phyloP scores from a whole-genome alignment of 306 rosid genomes.

The cucumber (Cucumis sativus) region Cucumber_9930_V3 NC_026656.2:21633001-21633500 shows the following conservation, averaged over 20 bases:
- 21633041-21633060: no score
- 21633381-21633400: no score
- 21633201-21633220: slow-evolving; percentile 4
- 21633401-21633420: background rate
- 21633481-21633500: no score
- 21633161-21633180: background rate
- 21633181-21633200: background rate
- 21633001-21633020: no score
- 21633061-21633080: no score
- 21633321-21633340: background rate
- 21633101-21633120: no score
- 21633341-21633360: background rate
- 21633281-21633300: background rate
- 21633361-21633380: background rate
- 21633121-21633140: no score
- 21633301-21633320: background rate
- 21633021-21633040: no score
- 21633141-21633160: background rate
- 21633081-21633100: no score
- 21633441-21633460: no score
- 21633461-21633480: no score
- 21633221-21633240: background rate
- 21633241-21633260: background rate
- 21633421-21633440: no score
- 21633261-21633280: background rate